Percentiles rank a stretch among this genome's conserved stretches.
Conservation (phyloP, 2,329 filamentous ascomycete species). For the Mycosphaerella sp. region DNA sequence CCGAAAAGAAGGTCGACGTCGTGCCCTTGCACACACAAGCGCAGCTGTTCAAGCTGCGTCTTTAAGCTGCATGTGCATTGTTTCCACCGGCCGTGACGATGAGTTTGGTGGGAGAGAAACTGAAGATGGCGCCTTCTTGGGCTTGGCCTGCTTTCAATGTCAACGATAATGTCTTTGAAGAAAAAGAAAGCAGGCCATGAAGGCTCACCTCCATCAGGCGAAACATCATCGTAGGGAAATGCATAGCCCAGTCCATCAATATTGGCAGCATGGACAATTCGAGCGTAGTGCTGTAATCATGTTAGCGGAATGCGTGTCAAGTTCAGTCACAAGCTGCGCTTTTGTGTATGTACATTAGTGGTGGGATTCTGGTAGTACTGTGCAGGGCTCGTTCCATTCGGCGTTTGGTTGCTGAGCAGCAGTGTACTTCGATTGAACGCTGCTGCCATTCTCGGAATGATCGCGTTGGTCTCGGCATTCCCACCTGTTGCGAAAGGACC, state of each 20-base stretch:
- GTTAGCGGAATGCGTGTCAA: conserved; percentile 12
- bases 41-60: too few relatives aligned
- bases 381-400: conserved; percentile 29
- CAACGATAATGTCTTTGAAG: conserved; percentile 33
- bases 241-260: conserved; percentile 56
- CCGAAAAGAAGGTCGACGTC: too few relatives aligned
- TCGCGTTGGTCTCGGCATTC: conserved; percentile 45
- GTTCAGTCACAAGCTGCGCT: conserved; percentile 1
- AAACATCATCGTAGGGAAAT: conserved; percentile 64
- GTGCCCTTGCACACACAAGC: too few relatives aligned
- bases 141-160: conserved; percentile 14
- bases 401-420: conserved; percentile 38
- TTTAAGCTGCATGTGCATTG: conserved; percentile 24
- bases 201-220: conserved; percentile 46
- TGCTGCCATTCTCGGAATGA: conserved; percentile 67
- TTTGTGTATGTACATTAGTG: conserved; percentile 25
- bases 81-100: conserved; percentile 30
- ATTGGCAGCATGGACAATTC: conserved; percentile 39
- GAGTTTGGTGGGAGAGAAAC: conserved; percentile 24
- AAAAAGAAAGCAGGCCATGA: background rate
- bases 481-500: conserved; percentile 51
- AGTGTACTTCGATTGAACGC: conserved; percentile 70
- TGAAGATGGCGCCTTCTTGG: conserved; percentile 32
- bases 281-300: conserved; percentile 28
- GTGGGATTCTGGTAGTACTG: conserved; percentile 29